These are phyloP conservation scores for Sonneratia alba DNA, from an alignment of 345 rosid species.

Conservation along the genomic window DNA sequence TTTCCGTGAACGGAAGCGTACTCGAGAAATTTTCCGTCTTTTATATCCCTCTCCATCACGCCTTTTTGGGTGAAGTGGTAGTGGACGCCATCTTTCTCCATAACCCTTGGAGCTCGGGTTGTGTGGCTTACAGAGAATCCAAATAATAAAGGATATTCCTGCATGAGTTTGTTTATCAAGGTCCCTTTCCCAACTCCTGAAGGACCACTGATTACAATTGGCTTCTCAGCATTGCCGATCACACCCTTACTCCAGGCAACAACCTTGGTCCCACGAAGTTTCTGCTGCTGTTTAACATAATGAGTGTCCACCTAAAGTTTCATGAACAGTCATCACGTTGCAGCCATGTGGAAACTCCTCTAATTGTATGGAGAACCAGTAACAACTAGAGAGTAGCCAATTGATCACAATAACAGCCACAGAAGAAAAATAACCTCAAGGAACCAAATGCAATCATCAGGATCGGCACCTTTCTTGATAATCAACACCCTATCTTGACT, in stretches of 20 bases:
- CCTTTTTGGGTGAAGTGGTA: slow-evolving; percentile 71
- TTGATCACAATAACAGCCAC: too few relatives aligned
- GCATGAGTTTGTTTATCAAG: slow-evolving; percentile 60
- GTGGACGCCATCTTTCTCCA: slow-evolving; percentile 57
- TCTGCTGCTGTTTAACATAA: slow-evolving; percentile 55
- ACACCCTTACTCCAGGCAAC: slow-evolving; percentile 91
- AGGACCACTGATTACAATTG: slow-evolving; percentile 82
- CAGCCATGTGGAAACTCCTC: not conserved
- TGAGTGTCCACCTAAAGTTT: slow-evolving; percentile 49
- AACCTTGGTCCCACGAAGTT: slow-evolving; percentile 35
- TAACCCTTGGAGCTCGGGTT: slow-evolving; percentile 62
- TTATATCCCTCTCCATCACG: slow-evolving; percentile 74
- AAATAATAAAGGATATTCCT: slow-evolving; percentile 71
- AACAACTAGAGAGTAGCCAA: not conserved
- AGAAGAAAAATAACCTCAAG: slow-evolving; percentile 53
- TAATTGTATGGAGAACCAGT: not conserved
- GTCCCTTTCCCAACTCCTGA: slow-evolving; percentile 95
- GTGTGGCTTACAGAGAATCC: slow-evolving; percentile 94
- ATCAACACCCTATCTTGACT: slow-evolving; percentile 59
- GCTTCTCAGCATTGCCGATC: slow-evolving; percentile 52
- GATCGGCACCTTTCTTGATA: slow-evolving; percentile 52
- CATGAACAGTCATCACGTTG: not conserved
- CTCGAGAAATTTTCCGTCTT: slow-evolving; percentile 86
- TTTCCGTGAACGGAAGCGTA: slow-evolving; percentile 84
- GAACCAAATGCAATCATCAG: slow-evolving; percentile 83